Percentiles rank a stretch among this genome's conserved stretches.
Conservation (phyloP, 495 filamentous ascomycete species). For the Daldinia childiae region DNA sequence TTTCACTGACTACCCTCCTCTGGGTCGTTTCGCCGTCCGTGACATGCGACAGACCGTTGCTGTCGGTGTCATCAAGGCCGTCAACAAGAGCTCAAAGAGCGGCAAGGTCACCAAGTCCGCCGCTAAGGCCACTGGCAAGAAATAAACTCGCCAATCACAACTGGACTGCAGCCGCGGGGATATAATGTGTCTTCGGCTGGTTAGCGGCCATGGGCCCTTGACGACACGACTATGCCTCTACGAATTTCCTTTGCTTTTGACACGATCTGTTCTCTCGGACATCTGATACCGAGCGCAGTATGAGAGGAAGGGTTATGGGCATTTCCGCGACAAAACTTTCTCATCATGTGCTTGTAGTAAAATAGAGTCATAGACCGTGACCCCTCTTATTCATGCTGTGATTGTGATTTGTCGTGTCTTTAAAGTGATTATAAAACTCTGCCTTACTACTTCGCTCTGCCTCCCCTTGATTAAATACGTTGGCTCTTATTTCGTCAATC, state of each 20-base stretch:
- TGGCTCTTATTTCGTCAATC: too few relatives aligned
- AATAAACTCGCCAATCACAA: constrained; percentile 51
- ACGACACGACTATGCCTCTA: constrained; percentile 41
- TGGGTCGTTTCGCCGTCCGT: constrained; percentile 98
- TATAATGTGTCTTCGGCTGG: constrained; percentile 10
- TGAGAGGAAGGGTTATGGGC: constrained; percentile 57
- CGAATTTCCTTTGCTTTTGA: constrained; percentile 53
- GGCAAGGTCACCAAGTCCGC: constrained; percentile 75
- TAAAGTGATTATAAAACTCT: constrained; percentile 6
- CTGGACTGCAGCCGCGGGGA: constrained; percentile 1
- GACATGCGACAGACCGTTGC: constrained; percentile 93
- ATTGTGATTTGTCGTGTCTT: constrained; percentile 16
- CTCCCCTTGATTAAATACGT: too few relatives aligned
- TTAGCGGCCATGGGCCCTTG: constrained; percentile 23
- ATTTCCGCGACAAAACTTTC: constrained; percentile 58
- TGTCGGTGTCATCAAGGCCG: constrained; percentile 90
- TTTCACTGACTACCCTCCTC: constrained; percentile 99
- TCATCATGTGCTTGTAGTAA: constrained; percentile 61
- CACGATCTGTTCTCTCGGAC: constrained; percentile 55
- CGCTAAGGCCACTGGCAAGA: constrained; percentile 71
- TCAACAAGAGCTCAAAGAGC: constrained; percentile 57
- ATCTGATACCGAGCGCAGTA: constrained; percentile 57
- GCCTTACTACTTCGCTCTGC: neutral
- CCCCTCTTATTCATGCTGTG: constrained; percentile 6
- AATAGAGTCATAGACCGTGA: constrained; percentile 60